Evolutionary conservation across 1,284 basidiomycete genomes (phyloP).

Genomic region (Polyporus tsugae): DNA sequence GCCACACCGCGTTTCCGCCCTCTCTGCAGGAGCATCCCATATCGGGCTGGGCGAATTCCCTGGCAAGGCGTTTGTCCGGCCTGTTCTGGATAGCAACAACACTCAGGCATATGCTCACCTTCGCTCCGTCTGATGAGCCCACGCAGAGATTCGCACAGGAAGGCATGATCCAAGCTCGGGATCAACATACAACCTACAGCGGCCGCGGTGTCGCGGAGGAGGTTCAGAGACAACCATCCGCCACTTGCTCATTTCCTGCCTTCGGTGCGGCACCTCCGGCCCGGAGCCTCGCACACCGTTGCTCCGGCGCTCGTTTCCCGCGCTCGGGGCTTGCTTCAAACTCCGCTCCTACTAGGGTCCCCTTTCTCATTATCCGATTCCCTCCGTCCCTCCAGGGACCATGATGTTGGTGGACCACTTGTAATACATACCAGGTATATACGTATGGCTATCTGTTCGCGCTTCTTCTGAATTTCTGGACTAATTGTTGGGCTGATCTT

Average conservation of each 20-base stretch:
- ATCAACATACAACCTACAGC: not conserved
- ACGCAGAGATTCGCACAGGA: slow-evolving; percentile 7
- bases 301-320: too few species aligned
- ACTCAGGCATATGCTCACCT: slow-evolving; percentile 8
- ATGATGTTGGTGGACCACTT: too few species aligned
- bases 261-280: not conserved
- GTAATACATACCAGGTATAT: too few species aligned
- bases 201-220: slow-evolving; percentile 1
- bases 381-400: too few species aligned
- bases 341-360: too few species aligned
- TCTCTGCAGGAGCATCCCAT: slow-evolving; percentile 28
- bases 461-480: too few species aligned
- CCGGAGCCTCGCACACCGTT: too few species aligned
- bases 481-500: too few species aligned
- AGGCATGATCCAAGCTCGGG: not conserved
- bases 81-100: slow-evolving; percentile 8
- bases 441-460: too few species aligned
- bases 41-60: slow-evolving; percentile 27
- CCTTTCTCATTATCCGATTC: too few species aligned
- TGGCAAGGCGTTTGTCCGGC: slow-evolving; percentile 8
- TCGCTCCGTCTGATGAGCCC: not conserved
- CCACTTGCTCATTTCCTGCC: not conserved
- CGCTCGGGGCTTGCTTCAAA: too few species aligned
- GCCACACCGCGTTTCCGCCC: slow-evolving; percentile 18
- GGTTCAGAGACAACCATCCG: slow-evolving; percentile 2